Base-by-base conservation (phyloP, 805 yeast genomes). In the Pichia manshurica region DNA sequence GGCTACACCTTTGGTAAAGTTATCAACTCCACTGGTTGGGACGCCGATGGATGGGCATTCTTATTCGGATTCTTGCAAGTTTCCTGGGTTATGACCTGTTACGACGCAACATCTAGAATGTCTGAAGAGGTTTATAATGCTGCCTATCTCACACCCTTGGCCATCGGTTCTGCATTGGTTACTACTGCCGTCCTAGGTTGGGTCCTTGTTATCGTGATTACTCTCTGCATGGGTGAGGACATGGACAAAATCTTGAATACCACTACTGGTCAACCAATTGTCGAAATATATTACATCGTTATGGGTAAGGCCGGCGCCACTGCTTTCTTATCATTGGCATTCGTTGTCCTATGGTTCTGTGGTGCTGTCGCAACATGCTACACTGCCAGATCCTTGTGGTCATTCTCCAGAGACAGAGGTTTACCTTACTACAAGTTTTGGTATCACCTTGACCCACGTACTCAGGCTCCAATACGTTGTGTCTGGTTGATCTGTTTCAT, bases 21-120 rank as follows among this genome's bases (percentile, higher is more conserved):
- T 46, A 68, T 71, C 40, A 70, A 76, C 55, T 58, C 55, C 42
- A 72, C 80, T 19, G 78, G 77, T 42, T 79, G 82, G 80, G 59
- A 67, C 21, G 58, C 65, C 4, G 65, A 68, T 41, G 83, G 82
- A 4, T 78, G 81, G 75, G 73, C 81, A 4, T 78, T 78, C 59
- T 58, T 78, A 56, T 74, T 74, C 49, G 73, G 78, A n/a, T 76
- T 77, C 72, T 67, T 74, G 61, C 79, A 79, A 35, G 78, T 74
- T 16, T 70, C 78, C 36, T 77, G 82, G 81, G 78, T 79, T 49
- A 76, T 76, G 69, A 78, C 81, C 23, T 72, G 77, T 28, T 77
- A 76, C 56, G 81, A 77, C 60, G 75, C 79, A 22, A 72, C 77
- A 32, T 71, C 77, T 40, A 75, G 78, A 64, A 74, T 77, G 71